phyloP scores from a whole-genome alignment of 495 filamentous ascomycete species.

The Astrothelium macrocarpum region DNA sequence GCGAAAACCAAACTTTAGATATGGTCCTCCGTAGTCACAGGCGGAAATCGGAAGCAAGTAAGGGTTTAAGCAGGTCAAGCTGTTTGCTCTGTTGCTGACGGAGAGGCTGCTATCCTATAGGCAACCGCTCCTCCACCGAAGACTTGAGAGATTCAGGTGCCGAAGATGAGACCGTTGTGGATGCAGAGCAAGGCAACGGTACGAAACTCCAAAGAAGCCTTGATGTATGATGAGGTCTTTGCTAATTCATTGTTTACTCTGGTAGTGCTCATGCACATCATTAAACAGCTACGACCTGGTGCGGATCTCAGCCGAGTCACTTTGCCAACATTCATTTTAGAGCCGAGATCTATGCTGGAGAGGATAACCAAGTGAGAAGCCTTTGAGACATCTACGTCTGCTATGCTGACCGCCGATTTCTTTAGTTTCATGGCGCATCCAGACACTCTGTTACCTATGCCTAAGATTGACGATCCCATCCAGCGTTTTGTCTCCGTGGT shows the following conservation, averaged over 20 bases:
- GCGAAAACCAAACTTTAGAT: neutral
- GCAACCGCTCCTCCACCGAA: conserved; percentile 48
- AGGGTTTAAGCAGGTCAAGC: neutral
- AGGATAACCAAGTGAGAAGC: conserved; percentile 80
- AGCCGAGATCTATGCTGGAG: conserved; percentile 95
- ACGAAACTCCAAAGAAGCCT: conserved; percentile 6
- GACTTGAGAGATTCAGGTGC: conserved; percentile 33
- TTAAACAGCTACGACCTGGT: conserved; percentile 89
- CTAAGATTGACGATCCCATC: conserved; percentile 79
- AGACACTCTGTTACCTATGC: conserved; percentile 83
- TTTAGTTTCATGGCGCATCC: conserved; percentile 98
- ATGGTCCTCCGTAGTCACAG: conserved; percentile 28
- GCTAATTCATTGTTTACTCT: neutral
- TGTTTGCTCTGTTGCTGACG: conserved; percentile 3
- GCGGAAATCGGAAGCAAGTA: conserved; percentile 24
- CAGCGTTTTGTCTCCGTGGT: conserved; percentile 87
- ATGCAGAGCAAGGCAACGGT: conserved; percentile 68
- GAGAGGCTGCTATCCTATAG: conserved; percentile 21
- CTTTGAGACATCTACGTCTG: neutral
- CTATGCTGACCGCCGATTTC: neutral
- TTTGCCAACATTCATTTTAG: conserved; percentile 93
- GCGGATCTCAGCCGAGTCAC: conserved; percentile 92
- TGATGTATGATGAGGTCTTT: neutral
- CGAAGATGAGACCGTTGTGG: conserved; percentile 72
- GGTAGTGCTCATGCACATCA: conserved; percentile 84